Conservation (phyloP, 768 basidiomycete genomes). For the Tricholoma hemisulphureum region DNA sequence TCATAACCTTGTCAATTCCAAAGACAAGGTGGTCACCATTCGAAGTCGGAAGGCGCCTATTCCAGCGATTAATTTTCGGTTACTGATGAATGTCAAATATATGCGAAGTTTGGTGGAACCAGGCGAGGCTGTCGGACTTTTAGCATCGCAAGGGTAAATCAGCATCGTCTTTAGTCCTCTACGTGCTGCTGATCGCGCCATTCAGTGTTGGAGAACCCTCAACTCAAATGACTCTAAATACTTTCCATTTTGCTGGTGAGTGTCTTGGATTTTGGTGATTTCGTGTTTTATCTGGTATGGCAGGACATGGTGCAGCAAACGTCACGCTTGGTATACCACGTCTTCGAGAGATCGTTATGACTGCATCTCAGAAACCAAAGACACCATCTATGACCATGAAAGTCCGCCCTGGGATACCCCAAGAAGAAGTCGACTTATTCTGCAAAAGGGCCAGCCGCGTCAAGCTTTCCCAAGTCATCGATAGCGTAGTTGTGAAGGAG, state of each 20-base stretch:
- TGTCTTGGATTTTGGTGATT: slow-evolving; percentile 3
- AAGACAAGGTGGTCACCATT: slow-evolving; percentile 32
- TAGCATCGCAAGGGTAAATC: slow-evolving; percentile 93
- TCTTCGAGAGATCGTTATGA: slow-evolving; percentile 98
- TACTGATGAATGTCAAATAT: slow-evolving; percentile 90
- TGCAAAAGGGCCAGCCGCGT: slow-evolving; percentile 88
- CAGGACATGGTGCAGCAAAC: slow-evolving; percentile 98
- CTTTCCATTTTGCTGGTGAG: slow-evolving; percentile 97
- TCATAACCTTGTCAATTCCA: slow-evolving; percentile 40
- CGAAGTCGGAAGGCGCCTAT: slow-evolving; percentile 48
- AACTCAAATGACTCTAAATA: slow-evolving; percentile 99
- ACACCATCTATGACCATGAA: slow-evolving; percentile 96
- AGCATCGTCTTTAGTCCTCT: not conserved
- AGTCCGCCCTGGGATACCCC: slow-evolving; percentile 51
- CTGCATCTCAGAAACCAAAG: slow-evolving; percentile 91
- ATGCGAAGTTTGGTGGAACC: slow-evolving; percentile 92
- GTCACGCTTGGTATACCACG: slow-evolving; percentile 99
- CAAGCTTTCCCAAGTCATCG: slow-evolving; percentile 84
- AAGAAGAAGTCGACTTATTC: slow-evolving; percentile 66
- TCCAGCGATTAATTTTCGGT: slow-evolving; percentile 61
- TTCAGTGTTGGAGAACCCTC: slow-evolving; percentile 95
- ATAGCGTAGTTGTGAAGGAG: slow-evolving; percentile 80
- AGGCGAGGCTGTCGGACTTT: slow-evolving; percentile 95
- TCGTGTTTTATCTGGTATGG: slow-evolving; percentile 1
- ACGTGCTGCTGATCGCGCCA: not conserved